Percentiles rank a stretch among this genome's conserved stretches.
phyloP scores from a whole-genome alignment of 768 basidiomycete genomes.

The Amanita rubescens region DNA sequence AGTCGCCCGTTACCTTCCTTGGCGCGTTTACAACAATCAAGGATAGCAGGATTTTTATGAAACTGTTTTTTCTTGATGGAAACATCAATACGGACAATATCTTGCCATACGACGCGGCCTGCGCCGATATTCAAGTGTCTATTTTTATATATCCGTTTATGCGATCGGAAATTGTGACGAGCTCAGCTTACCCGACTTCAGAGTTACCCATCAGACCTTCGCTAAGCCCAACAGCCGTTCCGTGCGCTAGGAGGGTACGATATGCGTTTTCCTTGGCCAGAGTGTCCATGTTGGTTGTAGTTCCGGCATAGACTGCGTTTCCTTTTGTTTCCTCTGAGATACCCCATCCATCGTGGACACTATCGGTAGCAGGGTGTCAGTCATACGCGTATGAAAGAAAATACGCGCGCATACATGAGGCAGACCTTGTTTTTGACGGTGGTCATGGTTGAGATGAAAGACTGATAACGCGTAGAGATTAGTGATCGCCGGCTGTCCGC shows the following conservation, averaged over 20 bases:
- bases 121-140: constrained; percentile 95
- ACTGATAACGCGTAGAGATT: too few species aligned
- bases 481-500: too few species aligned
- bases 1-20: constrained; percentile 79
- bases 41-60: constrained; percentile 67
- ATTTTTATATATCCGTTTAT: too few species aligned
- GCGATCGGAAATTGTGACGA: too few species aligned
- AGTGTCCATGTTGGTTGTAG: constrained; percentile 84
- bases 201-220: constrained; percentile 98
- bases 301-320: constrained; percentile 80
- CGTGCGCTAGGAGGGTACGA: constrained; percentile 74
- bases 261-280: constrained; percentile 72
- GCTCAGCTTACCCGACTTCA: constrained; percentile 76
- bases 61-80: constrained; percentile 85
- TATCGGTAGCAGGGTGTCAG: constrained; percentile 17
- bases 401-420: constrained; percentile 60
- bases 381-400: not conserved
- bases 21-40: constrained; percentile 68
- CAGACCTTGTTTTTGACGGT: constrained; percentile 84
- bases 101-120: constrained; percentile 94
- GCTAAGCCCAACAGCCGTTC: constrained; percentile 84
- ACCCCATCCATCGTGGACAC: constrained; percentile 97
- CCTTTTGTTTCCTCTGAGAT: constrained; percentile 66
- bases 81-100: constrained; percentile 93
- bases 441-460: constrained; percentile 6